These are phyloP conservation scores for Glomus cerebriforme DNA, from an alignment of 192 early-diverging fungal species.

Conservation along the genomic window DNA sequence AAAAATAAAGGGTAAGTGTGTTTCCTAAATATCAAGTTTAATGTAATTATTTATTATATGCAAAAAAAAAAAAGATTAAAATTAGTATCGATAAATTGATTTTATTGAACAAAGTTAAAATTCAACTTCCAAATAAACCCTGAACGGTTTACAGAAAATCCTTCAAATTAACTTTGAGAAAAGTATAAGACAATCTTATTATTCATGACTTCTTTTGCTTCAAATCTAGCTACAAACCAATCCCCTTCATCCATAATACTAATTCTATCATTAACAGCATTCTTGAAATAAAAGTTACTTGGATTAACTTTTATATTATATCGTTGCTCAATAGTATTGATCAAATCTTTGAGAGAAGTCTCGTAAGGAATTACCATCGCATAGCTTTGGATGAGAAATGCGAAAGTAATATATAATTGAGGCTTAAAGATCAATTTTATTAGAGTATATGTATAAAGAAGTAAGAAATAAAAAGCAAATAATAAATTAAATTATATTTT, in stretches of 20 bases:
- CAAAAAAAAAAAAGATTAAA: too few species aligned
- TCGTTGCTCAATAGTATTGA: background rate
- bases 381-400: background rate
- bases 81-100: too few species aligned
- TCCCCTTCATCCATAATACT: background rate
- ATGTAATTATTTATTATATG: too few species aligned
- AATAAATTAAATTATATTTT: background rate
- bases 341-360: background rate
- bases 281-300: background rate
- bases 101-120: too few species aligned
- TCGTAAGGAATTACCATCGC: background rate
- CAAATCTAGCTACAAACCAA: background rate
- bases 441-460: background rate
- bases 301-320: background rate
- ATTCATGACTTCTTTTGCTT: background rate
- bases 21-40: too few species aligned
- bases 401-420: background rate
- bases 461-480: too few species aligned
- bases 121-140: too few species aligned
- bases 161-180: background rate
- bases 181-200: background rate
- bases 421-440: background rate
- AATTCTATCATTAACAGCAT: background rate
- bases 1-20: too few species aligned
- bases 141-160: too few species aligned